These are phyloP conservation scores for Claviceps spartinae DNA, from an alignment of 2,329 filamentous ascomycete species.

Conservation along the genomic window DNA sequence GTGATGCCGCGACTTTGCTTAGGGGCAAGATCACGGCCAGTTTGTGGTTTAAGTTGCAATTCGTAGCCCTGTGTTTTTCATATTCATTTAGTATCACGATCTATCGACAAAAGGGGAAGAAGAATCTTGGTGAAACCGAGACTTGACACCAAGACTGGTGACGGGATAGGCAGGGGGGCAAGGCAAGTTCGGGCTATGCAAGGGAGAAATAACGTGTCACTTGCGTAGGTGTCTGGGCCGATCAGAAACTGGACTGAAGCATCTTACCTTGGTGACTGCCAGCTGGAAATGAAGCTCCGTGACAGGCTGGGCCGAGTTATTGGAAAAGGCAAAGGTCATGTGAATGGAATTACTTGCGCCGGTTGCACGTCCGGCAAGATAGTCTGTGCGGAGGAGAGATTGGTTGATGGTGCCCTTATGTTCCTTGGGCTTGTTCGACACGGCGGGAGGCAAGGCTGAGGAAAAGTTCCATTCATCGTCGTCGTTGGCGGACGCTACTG, in stretches of 20 bases:
- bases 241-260: background rate
- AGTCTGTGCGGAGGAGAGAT: constrained; percentile 56
- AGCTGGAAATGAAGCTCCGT: constrained; percentile 79
- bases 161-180: too few relatives aligned
- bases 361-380: constrained; percentile 51
- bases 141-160: too few relatives aligned
- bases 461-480: constrained; percentile 95
- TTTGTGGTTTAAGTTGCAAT: constrained; percentile 73
- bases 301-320: constrained; percentile 57
- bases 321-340: constrained; percentile 72
- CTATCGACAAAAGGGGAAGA: background rate
- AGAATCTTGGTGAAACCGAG: background rate
- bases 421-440: constrained; percentile 39
- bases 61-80: constrained; percentile 50
- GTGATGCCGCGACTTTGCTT: constrained; percentile 63
- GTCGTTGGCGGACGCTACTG: constrained; percentile 42
- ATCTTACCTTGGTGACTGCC: constrained; percentile 73
- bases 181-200: too few relatives aligned
- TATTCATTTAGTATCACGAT: background rate
- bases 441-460: constrained; percentile 60
- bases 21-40: constrained; percentile 60
- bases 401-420: constrained; percentile 57
- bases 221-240: too few relatives aligned
- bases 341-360: constrained; percentile 44
- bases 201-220: too few relatives aligned